These are phyloP conservation scores for Barnettozyma salicaria DNA, from an alignment of 805 yeast species.

Conservation along the genomic window DNA sequence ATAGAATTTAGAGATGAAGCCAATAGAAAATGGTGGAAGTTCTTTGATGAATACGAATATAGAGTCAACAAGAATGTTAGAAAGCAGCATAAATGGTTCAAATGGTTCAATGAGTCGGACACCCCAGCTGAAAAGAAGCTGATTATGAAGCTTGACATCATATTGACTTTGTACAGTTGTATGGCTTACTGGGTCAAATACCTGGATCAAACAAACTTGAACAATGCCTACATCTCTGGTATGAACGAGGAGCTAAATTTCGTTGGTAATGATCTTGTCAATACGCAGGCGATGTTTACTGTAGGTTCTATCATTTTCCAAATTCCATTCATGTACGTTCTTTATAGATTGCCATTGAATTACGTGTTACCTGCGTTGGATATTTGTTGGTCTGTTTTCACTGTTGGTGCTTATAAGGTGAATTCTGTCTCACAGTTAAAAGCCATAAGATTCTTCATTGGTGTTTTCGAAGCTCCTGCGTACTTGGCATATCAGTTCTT, in stretches of 20 bases:
- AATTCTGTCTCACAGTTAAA: constrained; percentile 47
- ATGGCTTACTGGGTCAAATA: constrained; percentile 65
- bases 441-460: constrained; percentile 61
- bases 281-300: constrained; percentile 52
- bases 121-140: constrained; percentile 38
- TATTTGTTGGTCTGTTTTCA: constrained; percentile 31
- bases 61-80: constrained; percentile 5
- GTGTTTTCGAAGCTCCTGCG: constrained; percentile 63
- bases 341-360: constrained; percentile 51
- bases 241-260: constrained; percentile 53
- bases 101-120: constrained; percentile 14
- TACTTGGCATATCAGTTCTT: constrained; percentile 58
- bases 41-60: constrained; percentile 51
- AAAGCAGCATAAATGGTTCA: constrained; percentile 12
- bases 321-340: constrained; percentile 57
- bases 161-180: constrained; percentile 51
- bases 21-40: constrained; percentile 46
- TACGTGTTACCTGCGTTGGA: constrained; percentile 42
- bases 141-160: constrained; percentile 47
- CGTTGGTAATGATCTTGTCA: constrained; percentile 57
- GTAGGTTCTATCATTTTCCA: constrained; percentile 61
- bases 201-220: constrained; percentile 53
- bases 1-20: constrained; percentile 49
- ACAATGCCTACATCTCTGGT: constrained; percentile 63
- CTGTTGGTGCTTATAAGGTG: constrained; percentile 41